A percentile compares a stretch with the other conserved stretches of the same genome.
These are phyloP conservation scores for Colletotrichum lentis DNA, from an alignment of 2,329 filamentous ascomycete species.

Conservation along the genomic window DNA sequence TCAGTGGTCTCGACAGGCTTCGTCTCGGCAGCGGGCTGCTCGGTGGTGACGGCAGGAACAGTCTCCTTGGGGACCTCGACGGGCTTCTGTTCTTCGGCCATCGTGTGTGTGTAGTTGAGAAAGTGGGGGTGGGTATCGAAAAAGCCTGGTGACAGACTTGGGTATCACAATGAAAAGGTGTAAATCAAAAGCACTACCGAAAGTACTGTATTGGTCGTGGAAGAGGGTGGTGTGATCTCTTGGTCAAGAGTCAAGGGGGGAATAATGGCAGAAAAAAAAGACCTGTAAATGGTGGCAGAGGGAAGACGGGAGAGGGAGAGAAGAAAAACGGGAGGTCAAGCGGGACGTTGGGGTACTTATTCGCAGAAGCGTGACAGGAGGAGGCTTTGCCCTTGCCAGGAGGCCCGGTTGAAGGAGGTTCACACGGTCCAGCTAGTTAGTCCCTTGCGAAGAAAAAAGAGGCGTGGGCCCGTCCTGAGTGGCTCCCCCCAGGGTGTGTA, in stretches of 20 bases:
- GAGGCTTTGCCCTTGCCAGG: constrained; percentile 36
- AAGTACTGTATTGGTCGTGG: constrained; percentile 42
- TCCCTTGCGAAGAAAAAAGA: constrained; percentile 33
- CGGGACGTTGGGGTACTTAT: constrained; percentile 53
- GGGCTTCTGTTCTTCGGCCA: constrained; percentile 79
- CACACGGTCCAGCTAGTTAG: constrained; percentile 35
- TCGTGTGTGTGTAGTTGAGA: constrained; percentile 56
- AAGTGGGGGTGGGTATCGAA: constrained; percentile 51
- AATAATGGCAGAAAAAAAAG: constrained; percentile 44
- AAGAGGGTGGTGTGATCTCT: constrained; percentile 13
- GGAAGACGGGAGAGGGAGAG: constrained; percentile 44
- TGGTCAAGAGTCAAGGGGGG: constrained; percentile 44
- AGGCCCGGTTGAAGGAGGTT: constrained; percentile 32
- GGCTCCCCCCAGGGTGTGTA: constrained; percentile 12
- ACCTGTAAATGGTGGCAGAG: constrained; percentile 44
- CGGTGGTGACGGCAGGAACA: constrained; percentile 50
- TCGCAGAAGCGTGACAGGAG: constrained; percentile 38
- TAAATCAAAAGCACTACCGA: constrained; percentile 48
- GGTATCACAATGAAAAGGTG: constrained; percentile 62
- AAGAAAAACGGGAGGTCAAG: constrained; percentile 44
- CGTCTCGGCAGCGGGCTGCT: constrained; percentile 53
- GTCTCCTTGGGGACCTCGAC: constrained; percentile 66
- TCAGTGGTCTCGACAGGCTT: constrained; percentile 44
- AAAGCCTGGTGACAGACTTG: constrained; percentile 49
- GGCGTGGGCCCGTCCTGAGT: constrained; percentile 34